Evolutionary conservation across 2,329 filamentous ascomycete genomes (phyloP).

Genomic region (Apiospora kogelbergensis): DNA sequence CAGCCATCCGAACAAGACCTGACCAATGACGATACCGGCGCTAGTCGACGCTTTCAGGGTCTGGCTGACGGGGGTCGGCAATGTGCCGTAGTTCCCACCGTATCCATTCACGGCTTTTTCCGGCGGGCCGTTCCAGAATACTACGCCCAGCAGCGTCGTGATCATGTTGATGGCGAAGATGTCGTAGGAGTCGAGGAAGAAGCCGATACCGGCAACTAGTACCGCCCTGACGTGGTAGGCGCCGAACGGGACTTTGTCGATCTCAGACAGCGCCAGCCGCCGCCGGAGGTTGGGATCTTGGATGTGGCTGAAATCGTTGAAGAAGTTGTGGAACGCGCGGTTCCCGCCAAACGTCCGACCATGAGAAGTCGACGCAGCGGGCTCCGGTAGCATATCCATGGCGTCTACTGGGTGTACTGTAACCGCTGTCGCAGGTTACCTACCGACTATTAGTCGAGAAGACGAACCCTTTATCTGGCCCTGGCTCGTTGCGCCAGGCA

Average conservation of each 20-base stretch:
- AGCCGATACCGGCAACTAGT: slow-evolving; percentile 76
- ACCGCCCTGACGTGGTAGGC: slow-evolving; percentile 75
- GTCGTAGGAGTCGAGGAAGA: slow-evolving; percentile 80
- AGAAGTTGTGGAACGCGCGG: slow-evolving; percentile 72
- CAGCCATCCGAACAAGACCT: slow-evolving; percentile 74
- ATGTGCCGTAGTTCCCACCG: slow-evolving; percentile 50
- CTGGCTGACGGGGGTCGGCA: slow-evolving; percentile 67
- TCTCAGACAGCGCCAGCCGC: slow-evolving; percentile 73
- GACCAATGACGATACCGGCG: slow-evolving; percentile 75
- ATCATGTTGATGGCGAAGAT: slow-evolving; percentile 81
- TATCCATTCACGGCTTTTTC: slow-evolving; percentile 42
- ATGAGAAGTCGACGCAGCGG: slow-evolving; percentile 34
- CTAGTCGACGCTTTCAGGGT: slow-evolving; percentile 81
- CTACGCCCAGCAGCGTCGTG: slow-evolving; percentile 70
- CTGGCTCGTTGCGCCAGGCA: slow-evolving; percentile 2
- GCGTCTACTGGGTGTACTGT: background rate
- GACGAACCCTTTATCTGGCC: background rate
- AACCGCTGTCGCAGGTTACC: background rate
- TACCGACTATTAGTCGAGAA: background rate
- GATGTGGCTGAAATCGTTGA: slow-evolving; percentile 66
- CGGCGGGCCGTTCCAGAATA: slow-evolving; percentile 63
- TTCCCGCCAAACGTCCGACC: slow-evolving; percentile 60
- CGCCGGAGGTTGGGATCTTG: slow-evolving; percentile 74
- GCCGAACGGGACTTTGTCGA: slow-evolving; percentile 76
- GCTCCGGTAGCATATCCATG: slow-evolving; percentile 42